Base-by-base conservation (phyloP, 305 asterid genomes). In the Stenogyne calaminthoides region DNA sequence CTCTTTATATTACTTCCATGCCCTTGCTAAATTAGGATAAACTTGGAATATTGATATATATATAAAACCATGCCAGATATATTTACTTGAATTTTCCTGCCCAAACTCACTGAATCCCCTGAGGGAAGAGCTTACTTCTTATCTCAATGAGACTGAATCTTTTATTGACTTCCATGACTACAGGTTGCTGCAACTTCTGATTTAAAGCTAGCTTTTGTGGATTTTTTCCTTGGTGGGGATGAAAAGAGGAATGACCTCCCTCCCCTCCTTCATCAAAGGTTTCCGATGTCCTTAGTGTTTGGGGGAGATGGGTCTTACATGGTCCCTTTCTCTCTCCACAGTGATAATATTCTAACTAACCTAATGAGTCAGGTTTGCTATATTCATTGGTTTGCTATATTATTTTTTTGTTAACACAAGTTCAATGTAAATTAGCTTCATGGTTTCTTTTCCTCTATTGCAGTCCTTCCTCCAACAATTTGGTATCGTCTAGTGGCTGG, bases 231-330 rank as follows among this genome's bases (percentile, higher is more conserved):
- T 63, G 98, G 98, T 37, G 98, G 97, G 74, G 98, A 92, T 84
- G 97, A 92, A 71, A 92, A 92, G 79, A 85, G 96, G 72, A 84
- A 71, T 77, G 97, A 88, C 75, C 96, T 92, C 69, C 98, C 97
- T 83, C 95, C 97, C 74, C 84, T 76, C 70, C 96, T 92, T 76
- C 89, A 76, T 82, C 97, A 90, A 73, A 83, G 97, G 80, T 86
- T 90, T 73, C 98, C 98, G 10, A 73, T 92, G 85, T 88, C 90
- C 73, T 49, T 92, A 80, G 84, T 85, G 62, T 90, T 92, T 67
- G 97, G 96, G 67, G 98, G 98, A 86, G 90, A 92, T 83, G 98
- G 98, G 72, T 86, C 93, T 76, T 92, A 90, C 88, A 90, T 92
- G 94, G 84, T 86, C 67, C 98, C 98, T 71, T 92, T 90, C 83